Base-by-base conservation (phyloP, 108 stramenopile species). In the Parietichytrium sp. region DNA sequence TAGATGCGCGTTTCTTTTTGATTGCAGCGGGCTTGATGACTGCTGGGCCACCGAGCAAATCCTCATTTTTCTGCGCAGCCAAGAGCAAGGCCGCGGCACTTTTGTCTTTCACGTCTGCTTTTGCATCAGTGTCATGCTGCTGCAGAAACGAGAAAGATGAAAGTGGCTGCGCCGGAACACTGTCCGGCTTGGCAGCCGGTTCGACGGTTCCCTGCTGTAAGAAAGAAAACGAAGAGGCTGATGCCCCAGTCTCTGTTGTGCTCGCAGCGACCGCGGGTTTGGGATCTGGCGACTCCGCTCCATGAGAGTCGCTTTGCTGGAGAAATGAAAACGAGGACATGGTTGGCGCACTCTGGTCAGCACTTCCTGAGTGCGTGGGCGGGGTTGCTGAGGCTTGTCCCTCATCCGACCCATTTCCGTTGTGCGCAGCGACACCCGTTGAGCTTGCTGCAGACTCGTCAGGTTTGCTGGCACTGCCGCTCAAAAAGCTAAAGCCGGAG, bases 1-100 rank as follows among this genome's bases (percentile, higher is more conserved):
- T 16, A 8, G 61, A 72, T 12, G 16, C 42, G 61, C 61, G 61
- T 2, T 72, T 72, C 61, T 72, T 72, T 20, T 72, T 72, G 15
- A 72, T 27, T n/a, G 36, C 45, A 25, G 61, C 38, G 10, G 42
- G 38, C 42, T 20, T 36, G 33, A 72, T 72, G 2, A 72, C 18
- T 6, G 61, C 61, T 6, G 61, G 23, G 15, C 38, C 38, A n/a
- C 38, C 61, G 42, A 72, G 61, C 23, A 72, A n/a, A 2, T 72
- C 61, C 1, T 36, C 61, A 25, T 72, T 20, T 36, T 33, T 42
- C 10, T n/a, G 6, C 6, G 61, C 61, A 7, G 61, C 61, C 61
- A 72, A 45, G 23, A 42, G 38, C 42, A 72, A 2, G 29, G 61
- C 61, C 10, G 38, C 45, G n/a, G 61, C 61, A 25, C 61, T 72